Percentiles rank a stretch among this genome's conserved stretches.
Evolutionary conservation across 257 asterid species (phyloP).

Genomic region (Ballota nigra): DNA sequence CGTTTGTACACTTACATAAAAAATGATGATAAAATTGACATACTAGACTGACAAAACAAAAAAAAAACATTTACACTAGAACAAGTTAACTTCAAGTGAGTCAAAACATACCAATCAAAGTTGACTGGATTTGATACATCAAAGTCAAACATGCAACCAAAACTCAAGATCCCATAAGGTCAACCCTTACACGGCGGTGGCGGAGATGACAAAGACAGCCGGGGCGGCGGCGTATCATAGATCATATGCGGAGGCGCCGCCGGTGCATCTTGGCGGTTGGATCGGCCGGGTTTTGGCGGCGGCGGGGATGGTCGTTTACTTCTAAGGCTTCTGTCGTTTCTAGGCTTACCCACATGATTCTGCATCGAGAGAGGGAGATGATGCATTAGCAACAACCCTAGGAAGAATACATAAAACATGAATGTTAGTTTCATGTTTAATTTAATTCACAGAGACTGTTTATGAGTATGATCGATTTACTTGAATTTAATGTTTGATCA

Average conservation of each 20-base stretch:
- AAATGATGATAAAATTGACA: too few relatives aligned
- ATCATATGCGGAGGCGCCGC: too few relatives aligned
- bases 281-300: not conserved
- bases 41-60: too few relatives aligned
- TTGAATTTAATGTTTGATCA: too few relatives aligned
- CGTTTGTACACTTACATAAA: too few relatives aligned
- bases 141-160: not conserved
- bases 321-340: slow-evolving; percentile 1
- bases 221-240: not conserved
- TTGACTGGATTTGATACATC: too few relatives aligned
- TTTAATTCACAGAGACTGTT: too few relatives aligned
- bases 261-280: not conserved
- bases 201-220: not conserved
- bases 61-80: too few relatives aligned
- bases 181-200: not conserved
- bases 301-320: not conserved
- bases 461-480: not conserved
- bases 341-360: not conserved
- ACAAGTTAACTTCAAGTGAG: too few relatives aligned
- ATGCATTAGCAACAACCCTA: not conserved
- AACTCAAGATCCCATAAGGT: not conserved
- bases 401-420: not conserved
- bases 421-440: not conserved
- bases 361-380: not conserved
- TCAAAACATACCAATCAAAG: not conserved